Conservation (phyloP, 352 stramenopile genomes). For the Phytophthora uliginosa region DNA sequence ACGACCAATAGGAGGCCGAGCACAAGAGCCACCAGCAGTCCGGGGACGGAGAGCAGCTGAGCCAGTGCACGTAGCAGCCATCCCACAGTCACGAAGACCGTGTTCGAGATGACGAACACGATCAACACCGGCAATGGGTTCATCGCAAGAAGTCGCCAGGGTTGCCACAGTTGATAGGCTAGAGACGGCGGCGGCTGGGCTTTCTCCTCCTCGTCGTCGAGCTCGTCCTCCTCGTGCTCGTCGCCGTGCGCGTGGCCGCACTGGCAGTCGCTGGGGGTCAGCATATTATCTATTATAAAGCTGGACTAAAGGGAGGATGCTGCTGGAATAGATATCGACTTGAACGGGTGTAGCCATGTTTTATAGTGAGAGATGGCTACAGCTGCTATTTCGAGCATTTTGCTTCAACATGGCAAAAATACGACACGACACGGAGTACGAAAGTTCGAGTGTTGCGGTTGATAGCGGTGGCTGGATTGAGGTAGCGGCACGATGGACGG, state of each 20-base stretch:
- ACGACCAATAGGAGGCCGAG: constrained; percentile 42
- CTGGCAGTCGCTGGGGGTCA: constrained; percentile 38
- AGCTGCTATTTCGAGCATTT: constrained; percentile 25
- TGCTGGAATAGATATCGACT: constrained; percentile 3
- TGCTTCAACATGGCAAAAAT: constrained; percentile 28
- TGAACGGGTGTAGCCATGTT: constrained; percentile 19
- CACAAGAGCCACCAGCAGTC: constrained; percentile 61
- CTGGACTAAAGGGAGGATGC: constrained; percentile 2
- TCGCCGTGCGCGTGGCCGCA: constrained; percentile 43
- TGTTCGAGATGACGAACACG: constrained; percentile 65
- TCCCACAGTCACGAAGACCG: constrained; percentile 67
- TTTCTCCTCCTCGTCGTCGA: constrained; percentile 20
- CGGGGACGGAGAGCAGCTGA: constrained; percentile 59
- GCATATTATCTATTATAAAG: constrained; percentile 23
- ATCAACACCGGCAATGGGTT: constrained; percentile 69
- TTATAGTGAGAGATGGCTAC: constrained; percentile 7
- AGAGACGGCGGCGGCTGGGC: constrained; percentile 39
- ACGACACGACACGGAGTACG: too few relatives aligned
- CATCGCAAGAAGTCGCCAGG: constrained; percentile 68
- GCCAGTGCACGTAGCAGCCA: constrained; percentile 63
- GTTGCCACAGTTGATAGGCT: constrained; percentile 78
- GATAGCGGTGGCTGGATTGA: neutral
- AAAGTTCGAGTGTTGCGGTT: neutral
- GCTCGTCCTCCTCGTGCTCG: constrained; percentile 19
- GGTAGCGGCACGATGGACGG: constrained; percentile 42